Evolutionary conservation across 164 flowering plant species (phyloP), one percentile per base, ranked within the genome.

Genomic region (Santalum album): DNA sequence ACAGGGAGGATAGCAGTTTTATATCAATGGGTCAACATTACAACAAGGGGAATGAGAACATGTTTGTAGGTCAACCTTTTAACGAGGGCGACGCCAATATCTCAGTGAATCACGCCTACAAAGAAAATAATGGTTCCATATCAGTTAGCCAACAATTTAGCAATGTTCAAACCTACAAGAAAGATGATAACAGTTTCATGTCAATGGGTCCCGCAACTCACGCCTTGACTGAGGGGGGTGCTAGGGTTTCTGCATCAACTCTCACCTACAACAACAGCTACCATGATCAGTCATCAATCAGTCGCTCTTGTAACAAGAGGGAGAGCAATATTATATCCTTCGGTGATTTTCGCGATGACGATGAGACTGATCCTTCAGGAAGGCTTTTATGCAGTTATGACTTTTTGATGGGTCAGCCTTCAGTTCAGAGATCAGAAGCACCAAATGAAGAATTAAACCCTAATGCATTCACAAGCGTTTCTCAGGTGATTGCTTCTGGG

Each of bases 241-340:
- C 58, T 6, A 57, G 40, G 54, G 12, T 57, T 12, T n/a, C 57
- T 22, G 25, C 64, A 53, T 54, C 65, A 49, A 56, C 57, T 66
- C 65, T 62, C 18, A 47, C 27, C 21, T 66, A 55, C 21, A 26
- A 43, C 25, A 25, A 25, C 12, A 15, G 4, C 9, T 29, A 20
- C 21, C 20, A n/a, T 29, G 56, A 29, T 61, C 59, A 7, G 6
- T 39, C 60, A 50, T 58, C 66, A 14, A 50, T 68, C 20, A 43
- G 59, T 39, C 69, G 32, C 16, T 59, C 64, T n/a, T 65, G 51
- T 53, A 60, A 14, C n/a, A 65, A 60, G 48, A 60, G 69, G 32
- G 70, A 66, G 43, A 59, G 66, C 50, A 61, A 65, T 45, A 71
- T 60, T 11, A 71, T 75, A 59, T 75, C 78, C 14, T 75, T 75